Evolutionary conservation across 768 basidiomycete genomes (phyloP), one percentile per base, ranked within the genome.

Genomic region (Phaffia tasmanica): DNA sequence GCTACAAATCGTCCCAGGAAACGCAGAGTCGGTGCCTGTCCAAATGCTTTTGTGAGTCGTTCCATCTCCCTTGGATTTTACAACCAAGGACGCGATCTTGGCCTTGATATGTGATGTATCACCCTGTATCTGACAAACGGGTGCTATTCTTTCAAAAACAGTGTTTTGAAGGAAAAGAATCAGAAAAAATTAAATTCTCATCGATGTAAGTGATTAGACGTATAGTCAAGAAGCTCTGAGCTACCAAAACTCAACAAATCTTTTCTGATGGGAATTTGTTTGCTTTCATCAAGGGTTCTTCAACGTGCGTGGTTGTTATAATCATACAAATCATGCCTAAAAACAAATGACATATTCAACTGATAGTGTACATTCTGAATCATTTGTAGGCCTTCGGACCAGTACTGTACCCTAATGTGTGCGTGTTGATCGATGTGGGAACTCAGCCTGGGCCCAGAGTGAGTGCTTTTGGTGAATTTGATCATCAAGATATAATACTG

Each of bases 131-230:
- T 42, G 35, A 42, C 35, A 11, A 42, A 42, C 35, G 35, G 35
- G 11, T 11, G 11, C 11, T 42, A 42, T 42, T 5, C 11, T 5
- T 5, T 11, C 35, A 11, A 42, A 42, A 42, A 5, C 35, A 42
- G 35, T 11, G 35, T 42, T 16, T 54, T 54, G n/a, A 69, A 69
- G 57, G 67, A 69, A 29, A 64, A 64, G 62, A 69, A 69, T 35
- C 67, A 69, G 35, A 69, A 69, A 57, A 69, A 69, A 57, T 58
- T 69, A 42, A 69, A 69, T 29, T 59, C 57, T 16, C 67, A 69
- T 63, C 62, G 67, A 59, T 69, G 67, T 66, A 42, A 51, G 66
- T 67, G 32, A 30, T 54, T 16, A 9, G 35, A 11, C 35, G 11
- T 42, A 42, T 5, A 42, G 4, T 42, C 11, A 5, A 4, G 11